Base-by-base conservation (phyloP, 78 protist species). In the Creolimax fragrantissima region DNA sequence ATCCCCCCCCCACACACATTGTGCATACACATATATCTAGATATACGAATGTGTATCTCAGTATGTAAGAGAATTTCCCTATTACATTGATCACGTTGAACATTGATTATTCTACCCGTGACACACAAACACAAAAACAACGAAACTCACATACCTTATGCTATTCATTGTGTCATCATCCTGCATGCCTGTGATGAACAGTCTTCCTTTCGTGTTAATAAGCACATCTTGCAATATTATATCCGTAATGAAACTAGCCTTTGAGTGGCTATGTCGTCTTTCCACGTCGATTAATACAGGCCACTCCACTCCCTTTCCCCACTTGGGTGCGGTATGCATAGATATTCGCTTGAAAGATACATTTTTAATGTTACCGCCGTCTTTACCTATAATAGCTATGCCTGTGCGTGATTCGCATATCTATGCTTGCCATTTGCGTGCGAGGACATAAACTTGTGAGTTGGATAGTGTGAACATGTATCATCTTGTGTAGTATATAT, bases 371-470 rank as follows among this genome's bases (percentile, higher is more conserved):
- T 58, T 58, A 84, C 88, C 88, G 24, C 88, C 88, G 45, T 84
- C 88, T 84, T 84, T 84, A 32, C 35, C 88, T 32, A 84, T 84
- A 41, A 84, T 84, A 11, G 88, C 88, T n/a, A 84, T 84, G 39
- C 88, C 88, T 84, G 88, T 84, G 85, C 88, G 41, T 42, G 88
- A 84, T 11, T 84, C 17, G 45, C 45, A 84, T 42, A 84, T 84
- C 11, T 32, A 66, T n/a, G n/a, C n/a, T n/a, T n/a, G n/a, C n/a
- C n/a, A n/a, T n/a, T n/a, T n/a, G n/a, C n/a, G n/a, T n/a, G n/a
- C n/a, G n/a, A n/a, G n/a, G n/a, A n/a, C n/a, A n/a, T n/a, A n/a
- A n/a, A n/a, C n/a, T n/a, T n/a, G n/a, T n/a, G n/a, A n/a, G n/a
- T n/a, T n/a, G n/a, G n/a, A n/a, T n/a, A n/a, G n/a, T n/a, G n/a